Evolutionary conservation across 768 basidiomycete genomes (phyloP), one percentile per base, ranked within the genome.

Genomic region (Podaxis sp.): DNA sequence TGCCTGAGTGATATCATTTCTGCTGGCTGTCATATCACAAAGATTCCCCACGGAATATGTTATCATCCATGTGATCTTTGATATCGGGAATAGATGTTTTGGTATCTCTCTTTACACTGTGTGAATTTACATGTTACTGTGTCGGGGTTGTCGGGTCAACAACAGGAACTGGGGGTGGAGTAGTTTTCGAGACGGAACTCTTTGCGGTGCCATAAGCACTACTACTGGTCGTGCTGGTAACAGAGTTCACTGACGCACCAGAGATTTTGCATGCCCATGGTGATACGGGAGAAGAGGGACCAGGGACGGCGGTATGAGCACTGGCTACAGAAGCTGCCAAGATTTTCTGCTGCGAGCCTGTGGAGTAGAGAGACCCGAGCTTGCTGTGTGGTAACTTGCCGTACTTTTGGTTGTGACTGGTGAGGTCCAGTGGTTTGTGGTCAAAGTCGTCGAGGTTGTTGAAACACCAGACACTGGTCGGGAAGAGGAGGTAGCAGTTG

Each of bases 341-440:
- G 75, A 71, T 24, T 69, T 69, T 20, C 77, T 69, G 15, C 74
- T 73, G 1, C 77, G 72, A 22, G 66, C 38, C 11, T 62, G 64
- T 24, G 67, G 64, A 28, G 69, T 67, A 71, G 67, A 68, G 3
- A 68, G 58, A 33, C 65, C 75, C 8, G 75, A 78, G 54, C 73
- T 75, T 6, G 82, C 80, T 2, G 81, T 82, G 62, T 77, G 78
- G 70, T 82, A 86, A 2, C 80, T 76, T 44, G 38, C 60, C 7
- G 56, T 48, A 44, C 53, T 68, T 13, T 66, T 64, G 13, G 64
- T 63, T 5, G 65, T 65, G 4, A 56, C 36, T n/a, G 55, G 57
- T 20, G 62, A 63, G 8, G 22, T 10, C 22, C 62, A 36, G 30
- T 48, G 37, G 15, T 36, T 38, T 2, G 55, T 26, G 13, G 36